Conservation (phyloP, 2,329 filamentous ascomycete genomes). For the Hypomyces perniciosus region DNA sequence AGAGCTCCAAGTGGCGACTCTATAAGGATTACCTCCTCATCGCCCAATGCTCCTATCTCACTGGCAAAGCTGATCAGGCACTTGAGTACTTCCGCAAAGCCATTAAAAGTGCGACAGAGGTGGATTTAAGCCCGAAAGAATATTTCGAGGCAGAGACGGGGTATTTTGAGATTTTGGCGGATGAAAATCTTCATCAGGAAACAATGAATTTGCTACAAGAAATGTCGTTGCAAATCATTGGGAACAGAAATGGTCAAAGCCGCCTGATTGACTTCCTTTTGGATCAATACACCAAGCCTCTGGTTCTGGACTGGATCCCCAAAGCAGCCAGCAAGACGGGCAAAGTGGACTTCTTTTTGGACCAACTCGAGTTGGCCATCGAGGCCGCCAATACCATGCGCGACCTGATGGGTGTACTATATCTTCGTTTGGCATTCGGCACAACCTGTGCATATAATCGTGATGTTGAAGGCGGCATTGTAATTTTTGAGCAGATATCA, state of each 20-base stretch:
- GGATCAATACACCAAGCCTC: slow-evolving; percentile 26
- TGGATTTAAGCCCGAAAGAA: slow-evolving; percentile 23
- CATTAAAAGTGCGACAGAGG: slow-evolving; percentile 24
- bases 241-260: slow-evolving; percentile 19
- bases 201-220: slow-evolving; percentile 31
- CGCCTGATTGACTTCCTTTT: slow-evolving; percentile 32
- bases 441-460: slow-evolving; percentile 30
- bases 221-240: slow-evolving; percentile 23
- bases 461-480: slow-evolving; percentile 29
- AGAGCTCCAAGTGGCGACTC: slow-evolving; percentile 31
- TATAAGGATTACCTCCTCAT: slow-evolving; percentile 36
- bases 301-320: slow-evolving; percentile 35
- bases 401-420: slow-evolving; percentile 31
- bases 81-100: slow-evolving; percentile 33
- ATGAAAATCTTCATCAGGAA: slow-evolving; percentile 30
- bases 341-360: slow-evolving; percentile 25
- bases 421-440: slow-evolving; percentile 32
- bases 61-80: slow-evolving; percentile 26
- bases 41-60: slow-evolving; percentile 30
- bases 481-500: slow-evolving; percentile 31
- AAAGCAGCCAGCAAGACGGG: slow-evolving; percentile 32
- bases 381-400: slow-evolving; percentile 27
- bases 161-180: slow-evolving; percentile 31
- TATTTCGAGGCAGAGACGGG: slow-evolving; percentile 33
- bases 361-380: slow-evolving; percentile 27